Percentiles rank a stretch among this genome's conserved stretches.
Evolutionary conservation across 2,329 filamentous ascomycete species (phyloP).

Genomic region (Immersiporthe knoxdaviesiana): DNA sequence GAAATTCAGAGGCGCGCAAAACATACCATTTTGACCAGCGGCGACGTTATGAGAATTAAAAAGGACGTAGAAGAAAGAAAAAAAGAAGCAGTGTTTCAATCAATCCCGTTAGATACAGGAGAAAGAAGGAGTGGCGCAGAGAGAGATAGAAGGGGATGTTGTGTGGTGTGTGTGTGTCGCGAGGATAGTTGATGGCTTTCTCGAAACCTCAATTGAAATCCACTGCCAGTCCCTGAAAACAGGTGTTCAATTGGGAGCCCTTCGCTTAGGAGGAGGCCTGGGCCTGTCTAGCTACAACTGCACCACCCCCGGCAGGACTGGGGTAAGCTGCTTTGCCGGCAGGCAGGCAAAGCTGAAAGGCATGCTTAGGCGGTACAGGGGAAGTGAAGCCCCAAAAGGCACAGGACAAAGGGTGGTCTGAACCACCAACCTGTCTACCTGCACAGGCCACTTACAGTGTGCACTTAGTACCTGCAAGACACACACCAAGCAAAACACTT

Average conservation of each 20-base stretch:
- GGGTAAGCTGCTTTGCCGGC: constrained; percentile 1
- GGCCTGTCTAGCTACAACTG: not conserved
- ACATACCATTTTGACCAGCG: constrained; percentile 8
- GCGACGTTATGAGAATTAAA: not conserved
- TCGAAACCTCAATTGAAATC: constrained; percentile 3
- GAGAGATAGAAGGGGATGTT: not conserved
- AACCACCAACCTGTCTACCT: not conserved
- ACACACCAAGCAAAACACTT: not conserved
- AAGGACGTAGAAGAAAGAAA: not conserved
- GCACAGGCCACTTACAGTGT: not conserved
- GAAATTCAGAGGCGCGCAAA: not conserved
- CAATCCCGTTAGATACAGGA: not conserved
- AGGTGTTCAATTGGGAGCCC: constrained; percentile 17
- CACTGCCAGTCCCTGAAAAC: constrained; percentile 9
- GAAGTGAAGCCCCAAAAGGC: not conserved
- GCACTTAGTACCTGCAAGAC: not conserved
- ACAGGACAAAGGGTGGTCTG: constrained; percentile 5
- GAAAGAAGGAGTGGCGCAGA: not conserved
- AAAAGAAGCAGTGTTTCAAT: not conserved
- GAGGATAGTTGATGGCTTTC: not conserved
- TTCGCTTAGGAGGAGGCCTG: no score
- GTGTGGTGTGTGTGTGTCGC: not conserved
- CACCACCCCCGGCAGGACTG: not conserved
- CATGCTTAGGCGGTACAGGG: not conserved
- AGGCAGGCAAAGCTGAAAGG: not conserved